These are phyloP conservation scores for Penicillium sclerotiorum DNA, from an alignment of 2,329 filamentous ascomycete genomes.

Conservation along the genomic window DNA sequence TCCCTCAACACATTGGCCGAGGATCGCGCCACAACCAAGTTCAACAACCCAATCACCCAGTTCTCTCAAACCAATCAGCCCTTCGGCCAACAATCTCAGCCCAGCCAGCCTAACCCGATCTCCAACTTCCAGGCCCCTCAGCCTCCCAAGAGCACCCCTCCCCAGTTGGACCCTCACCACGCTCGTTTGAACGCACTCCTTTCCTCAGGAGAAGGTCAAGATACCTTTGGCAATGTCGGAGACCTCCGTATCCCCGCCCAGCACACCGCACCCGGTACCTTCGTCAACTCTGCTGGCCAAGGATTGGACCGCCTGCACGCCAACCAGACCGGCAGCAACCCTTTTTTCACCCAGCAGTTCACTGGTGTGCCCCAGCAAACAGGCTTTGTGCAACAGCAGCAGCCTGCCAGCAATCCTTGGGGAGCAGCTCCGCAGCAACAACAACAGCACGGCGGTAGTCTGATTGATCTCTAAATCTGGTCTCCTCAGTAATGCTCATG, in stretches of 20 bases:
- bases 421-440: conserved; percentile 54
- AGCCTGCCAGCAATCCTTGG: conserved; percentile 59
- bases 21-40: conserved; percentile 73
- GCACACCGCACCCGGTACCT: conserved; percentile 93
- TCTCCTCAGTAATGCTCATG: conserved; percentile 3
- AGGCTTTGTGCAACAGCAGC: conserved; percentile 47
- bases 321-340: conserved; percentile 76
- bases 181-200: conserved; percentile 84
- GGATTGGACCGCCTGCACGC: conserved; percentile 73
- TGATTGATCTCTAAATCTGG: conserved; percentile 60
- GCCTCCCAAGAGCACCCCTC: conserved; percentile 37
- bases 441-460: conserved; percentile 52
- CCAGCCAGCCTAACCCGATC: conserved; percentile 40
- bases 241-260: conserved; percentile 93
- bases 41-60: conserved; percentile 47
- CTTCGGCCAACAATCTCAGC: conserved; percentile 41
- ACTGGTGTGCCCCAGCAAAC: conserved; percentile 65
- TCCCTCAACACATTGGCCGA: conserved; percentile 77
- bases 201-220: conserved; percentile 84
- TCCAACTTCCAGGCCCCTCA: conserved; percentile 35
- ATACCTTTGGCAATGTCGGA: conserved; percentile 97
- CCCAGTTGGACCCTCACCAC: conserved; percentile 58
- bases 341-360: conserved; percentile 82
- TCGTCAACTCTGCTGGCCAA: conserved; percentile 90
- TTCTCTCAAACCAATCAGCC: conserved; percentile 41